These are phyloP conservation scores for Metschnikowia lunata DNA, from an alignment of 805 yeast species.

Conservation along the genomic window DNA sequence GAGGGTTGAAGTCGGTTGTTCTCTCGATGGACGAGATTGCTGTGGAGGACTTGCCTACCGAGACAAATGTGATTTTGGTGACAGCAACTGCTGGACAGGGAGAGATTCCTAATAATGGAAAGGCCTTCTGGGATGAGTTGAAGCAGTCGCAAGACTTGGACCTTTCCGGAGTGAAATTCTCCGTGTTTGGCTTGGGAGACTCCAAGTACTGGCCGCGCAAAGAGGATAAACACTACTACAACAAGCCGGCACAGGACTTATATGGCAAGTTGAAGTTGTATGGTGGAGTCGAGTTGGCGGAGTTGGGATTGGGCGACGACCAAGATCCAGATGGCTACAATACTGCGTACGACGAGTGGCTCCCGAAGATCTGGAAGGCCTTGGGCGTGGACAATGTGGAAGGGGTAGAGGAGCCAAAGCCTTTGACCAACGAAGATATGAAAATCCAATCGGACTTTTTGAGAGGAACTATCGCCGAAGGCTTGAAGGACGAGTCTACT, in stretches of 20 bases:
- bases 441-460: slow-evolving; percentile 80
- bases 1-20: slow-evolving; percentile 68
- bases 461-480: slow-evolving; percentile 91
- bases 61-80: slow-evolving; percentile 63
- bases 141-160: slow-evolving; percentile 62
- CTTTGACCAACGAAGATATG: slow-evolving; percentile 92
- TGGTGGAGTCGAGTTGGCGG: slow-evolving; percentile 70
- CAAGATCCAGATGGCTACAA: slow-evolving; percentile 95
- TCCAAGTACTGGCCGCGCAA: slow-evolving; percentile 95
- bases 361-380: slow-evolving; percentile 77
- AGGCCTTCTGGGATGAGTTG: slow-evolving; percentile 67
- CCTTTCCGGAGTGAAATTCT: slow-evolving; percentile 49
- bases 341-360: slow-evolving; percentile 91
- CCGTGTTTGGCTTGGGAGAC: slow-evolving; percentile 78
- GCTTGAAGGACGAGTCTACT: slow-evolving; percentile 72
- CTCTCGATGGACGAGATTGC: slow-evolving; percentile 69
- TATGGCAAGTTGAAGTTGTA: slow-evolving; percentile 57
- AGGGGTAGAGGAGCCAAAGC: slow-evolving; percentile 86
- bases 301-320: slow-evolving; percentile 90
- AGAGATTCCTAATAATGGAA: slow-evolving; percentile 81
- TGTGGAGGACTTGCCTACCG: slow-evolving; percentile 67
- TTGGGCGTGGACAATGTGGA: slow-evolving; percentile 80
- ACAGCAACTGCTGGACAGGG: slow-evolving; percentile 84
- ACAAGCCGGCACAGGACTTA: slow-evolving; percentile 82
- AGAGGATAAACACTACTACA: slow-evolving; percentile 90